phyloP scores from a whole-genome alignment of 2,329 filamentous ascomycete genomes.

The Daldinia sp. region DNA sequence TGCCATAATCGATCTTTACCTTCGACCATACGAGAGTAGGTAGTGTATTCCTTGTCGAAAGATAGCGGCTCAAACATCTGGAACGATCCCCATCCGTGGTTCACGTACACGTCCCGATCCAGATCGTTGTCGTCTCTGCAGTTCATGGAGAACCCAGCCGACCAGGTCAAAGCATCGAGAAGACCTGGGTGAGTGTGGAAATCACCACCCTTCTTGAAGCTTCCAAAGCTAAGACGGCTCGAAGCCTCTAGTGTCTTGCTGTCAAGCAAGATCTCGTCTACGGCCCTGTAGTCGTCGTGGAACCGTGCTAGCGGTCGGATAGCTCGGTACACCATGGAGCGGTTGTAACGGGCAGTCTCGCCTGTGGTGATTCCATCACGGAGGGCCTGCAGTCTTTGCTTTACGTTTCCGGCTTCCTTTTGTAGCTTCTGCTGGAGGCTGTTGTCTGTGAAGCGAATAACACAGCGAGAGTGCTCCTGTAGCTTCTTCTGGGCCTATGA shows the following conservation, averaged over 20 bases:
- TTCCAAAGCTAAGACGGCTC: slow-evolving; percentile 26
- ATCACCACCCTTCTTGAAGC: slow-evolving; percentile 27
- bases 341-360: slow-evolving; percentile 56
- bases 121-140: slow-evolving; percentile 44
- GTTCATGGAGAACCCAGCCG: slow-evolving; percentile 46
- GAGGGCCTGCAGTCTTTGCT: slow-evolving; percentile 41
- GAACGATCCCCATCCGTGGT: slow-evolving; percentile 46
- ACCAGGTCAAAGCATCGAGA: slow-evolving; percentile 42
- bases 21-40: slow-evolving; percentile 42
- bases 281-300: slow-evolving; percentile 46
- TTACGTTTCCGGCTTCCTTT: slow-evolving; percentile 21
- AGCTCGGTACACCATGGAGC: slow-evolving; percentile 54
- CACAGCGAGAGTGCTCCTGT: slow-evolving; percentile 44
- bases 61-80: slow-evolving; percentile 41
- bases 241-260: slow-evolving; percentile 45
- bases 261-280: slow-evolving; percentile 51
- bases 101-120: slow-evolving; percentile 44
- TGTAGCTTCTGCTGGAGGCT: slow-evolving; percentile 37
- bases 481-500: neutral
- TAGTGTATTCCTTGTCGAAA: slow-evolving; percentile 35
- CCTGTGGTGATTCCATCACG: slow-evolving; percentile 35
- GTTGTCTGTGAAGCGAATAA: slow-evolving; percentile 40
- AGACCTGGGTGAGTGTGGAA: slow-evolving; percentile 45
- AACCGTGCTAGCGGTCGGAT: slow-evolving; percentile 49
- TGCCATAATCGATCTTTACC: slow-evolving; percentile 38